Conservation (phyloP, 2,329 filamentous ascomycete genomes). For the Alternaria consortialis region DNA sequence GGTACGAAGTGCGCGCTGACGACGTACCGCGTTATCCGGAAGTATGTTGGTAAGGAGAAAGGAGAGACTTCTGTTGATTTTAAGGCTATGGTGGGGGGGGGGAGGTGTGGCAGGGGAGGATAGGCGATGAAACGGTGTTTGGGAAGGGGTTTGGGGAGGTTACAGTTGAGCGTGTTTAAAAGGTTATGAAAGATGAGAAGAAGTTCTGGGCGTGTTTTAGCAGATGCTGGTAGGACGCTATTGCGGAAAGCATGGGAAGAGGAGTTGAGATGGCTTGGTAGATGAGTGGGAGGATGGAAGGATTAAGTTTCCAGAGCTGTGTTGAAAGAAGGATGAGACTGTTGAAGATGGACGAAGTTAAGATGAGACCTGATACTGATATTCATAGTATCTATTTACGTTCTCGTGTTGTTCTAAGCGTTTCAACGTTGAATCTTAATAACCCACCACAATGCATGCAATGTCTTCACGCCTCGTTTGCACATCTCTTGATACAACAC, state of each 20-base stretch:
- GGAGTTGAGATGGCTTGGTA: background rate
- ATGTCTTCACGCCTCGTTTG: background rate
- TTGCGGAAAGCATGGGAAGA: background rate
- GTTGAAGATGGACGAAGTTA: background rate
- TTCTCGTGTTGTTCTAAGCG: background rate
- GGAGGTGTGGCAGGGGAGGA: background rate
- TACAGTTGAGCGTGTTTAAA: background rate
- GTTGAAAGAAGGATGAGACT: background rate
- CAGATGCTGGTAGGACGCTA: background rate
- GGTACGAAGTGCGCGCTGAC: background rate
- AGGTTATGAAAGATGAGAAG: background rate
- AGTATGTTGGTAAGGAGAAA: background rate
- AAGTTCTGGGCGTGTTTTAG: background rate
- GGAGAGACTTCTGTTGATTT: background rate
- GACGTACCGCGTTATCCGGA: background rate
- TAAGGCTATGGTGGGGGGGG: background rate
- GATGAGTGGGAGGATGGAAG: background rate
- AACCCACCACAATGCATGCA: background rate
- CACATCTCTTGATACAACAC: background rate
- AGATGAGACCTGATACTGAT: background rate
- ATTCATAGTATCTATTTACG: background rate
- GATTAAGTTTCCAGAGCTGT: accelerated
- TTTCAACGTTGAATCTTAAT: background rate
- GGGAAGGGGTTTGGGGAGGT: background rate
- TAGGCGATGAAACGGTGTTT: background rate